Base-by-base conservation (phyloP, 176 grass and related monocot genomes). In the Triticum monococcum region DNA sequence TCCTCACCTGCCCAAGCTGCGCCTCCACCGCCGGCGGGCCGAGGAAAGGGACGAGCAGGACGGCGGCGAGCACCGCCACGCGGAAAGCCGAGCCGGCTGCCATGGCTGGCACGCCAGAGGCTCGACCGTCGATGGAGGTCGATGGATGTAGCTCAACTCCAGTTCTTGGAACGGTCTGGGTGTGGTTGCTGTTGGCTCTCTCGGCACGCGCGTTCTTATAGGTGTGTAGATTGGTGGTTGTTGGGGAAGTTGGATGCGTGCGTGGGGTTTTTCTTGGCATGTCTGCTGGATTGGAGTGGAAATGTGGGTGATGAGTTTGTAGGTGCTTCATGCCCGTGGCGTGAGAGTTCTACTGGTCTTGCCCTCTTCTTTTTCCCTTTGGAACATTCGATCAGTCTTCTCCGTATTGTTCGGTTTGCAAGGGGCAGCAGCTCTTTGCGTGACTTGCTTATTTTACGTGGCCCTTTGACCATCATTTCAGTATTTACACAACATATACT, bases 1-100 rank as follows among this genome's bases (percentile, higher is more conserved):
- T 90, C 69, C 86, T 85, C 36, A 68, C 89, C 72, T 87, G 84
- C 64, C 81, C 80, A 14, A 75, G 86, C 77, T 89, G 84, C 56
- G 85, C 80, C 72, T 75, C 24, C 52, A 59, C 64, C 2, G 54
- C 64, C 40, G 60, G 88, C 33, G 65, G 20, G 77, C 54, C 11
- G 26, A 78, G 41, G 77, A 87, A 87, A 2, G 88, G 88, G 50
- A 93, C 63, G 13, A 87, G 38, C 14, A 93, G 81, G 1, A 85
- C 45, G 13, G 83, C 75, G 25, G 88, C 88, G 77, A 91, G 78
- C 10, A 82, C 5, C 64, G 71, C 82, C 13, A 10, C 78, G 20
- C 26, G 86, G 9, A 88, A 73, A 54, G 36, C 18, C 12, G 77
- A 75, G 69, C 80, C 81, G 63, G 86, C 86, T 81, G 79, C 41